phyloP scores from a whole-genome alignment of 306 rosid species.

The Arachis hypogaea region DNA sequence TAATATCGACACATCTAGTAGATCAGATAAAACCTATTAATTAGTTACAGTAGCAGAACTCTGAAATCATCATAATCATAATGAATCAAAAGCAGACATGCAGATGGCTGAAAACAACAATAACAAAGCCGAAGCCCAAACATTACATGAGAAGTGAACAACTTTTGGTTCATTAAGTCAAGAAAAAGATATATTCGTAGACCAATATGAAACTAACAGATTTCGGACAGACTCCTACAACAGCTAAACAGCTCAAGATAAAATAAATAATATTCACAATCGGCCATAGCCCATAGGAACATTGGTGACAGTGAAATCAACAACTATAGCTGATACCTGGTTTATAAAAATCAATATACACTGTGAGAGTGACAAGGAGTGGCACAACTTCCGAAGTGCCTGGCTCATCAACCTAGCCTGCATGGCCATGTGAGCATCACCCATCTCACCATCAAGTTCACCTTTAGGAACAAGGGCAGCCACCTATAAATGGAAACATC shows the following conservation, averaged over 20 bases:
- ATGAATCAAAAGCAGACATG: neutral
- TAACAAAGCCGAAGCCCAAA: conserved; percentile 1
- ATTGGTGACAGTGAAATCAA: conserved; percentile 18
- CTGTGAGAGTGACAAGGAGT: conserved; percentile 81
- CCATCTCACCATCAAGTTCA: conserved; percentile 97
- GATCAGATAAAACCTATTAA: conserved; percentile 10
- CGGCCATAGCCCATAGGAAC: neutral
- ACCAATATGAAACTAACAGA: conserved; percentile 14
- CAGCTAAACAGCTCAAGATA: conserved; percentile 3
- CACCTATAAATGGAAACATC: conserved; percentile 59
- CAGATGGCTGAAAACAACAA: conserved; percentile 1
- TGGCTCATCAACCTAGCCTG: conserved; percentile 99
- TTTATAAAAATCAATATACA: conserved; percentile 79
- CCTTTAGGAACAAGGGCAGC: conserved; percentile 97
- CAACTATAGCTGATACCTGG: conserved; percentile 62
- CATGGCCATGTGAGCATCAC: conserved; percentile 98
- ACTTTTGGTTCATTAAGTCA: conserved; percentile 13
- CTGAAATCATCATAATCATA: neutral
- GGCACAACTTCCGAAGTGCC: conserved; percentile 90
- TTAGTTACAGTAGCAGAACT: neutral
- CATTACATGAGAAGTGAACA: conserved; percentile 9
- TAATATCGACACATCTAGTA: neutral
- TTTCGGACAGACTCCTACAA: neutral
- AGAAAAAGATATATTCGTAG: conserved; percentile 10
- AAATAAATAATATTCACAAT: conserved; percentile 5